Base-by-base conservation (phyloP, 495 filamentous ascomycete species). In the Aspergillus biplanus region DNA sequence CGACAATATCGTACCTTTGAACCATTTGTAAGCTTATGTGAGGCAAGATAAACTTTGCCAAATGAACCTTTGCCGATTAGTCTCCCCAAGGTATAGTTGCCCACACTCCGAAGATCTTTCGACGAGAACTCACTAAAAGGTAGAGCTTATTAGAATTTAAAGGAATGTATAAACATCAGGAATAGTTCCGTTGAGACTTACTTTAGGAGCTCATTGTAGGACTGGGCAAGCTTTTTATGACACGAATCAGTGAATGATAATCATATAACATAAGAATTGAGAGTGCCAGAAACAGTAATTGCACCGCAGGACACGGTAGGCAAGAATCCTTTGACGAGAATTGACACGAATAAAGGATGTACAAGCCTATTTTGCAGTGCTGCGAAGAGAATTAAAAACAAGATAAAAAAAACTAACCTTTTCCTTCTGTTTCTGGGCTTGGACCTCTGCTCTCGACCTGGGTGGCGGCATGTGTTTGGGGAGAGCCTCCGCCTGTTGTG, bases 31-130 rank as follows among this genome's bases (percentile, higher is more conserved):
- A 99, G 92, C 74, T 97, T 97, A 77, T 99, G 95, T 31, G 89
- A 88, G 59, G 96, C 95, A 65, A 99, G 85, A 73, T 98, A 99
- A 60, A 98, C 95, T 79, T 97, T 98, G 67, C 95, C 95, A 78
- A 98, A 99, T 52, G 92, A 96, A 39, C 95, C 95, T 73, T 98
- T 98, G 56, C 95, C 95, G 71, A 99, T 97, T 53, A 99, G 81
- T 56, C 88, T 87, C 37, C 94, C 95, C 16, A 98, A 80, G 35
- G 89, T 87, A 77, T 99, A 99, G 76, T 98, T 99, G 55, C 95
- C 95, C 60, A 99, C 95, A 44, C 86, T 90, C 62, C 89, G 87
- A 55, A 99, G 85, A 61, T 98, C 96, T 70, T 90, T 91, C 65
- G 91, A 92, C 52, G 92, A 91, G 80, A 99, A 99, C 76, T 98